A percentile compares a stretch with the other conserved stretches of the same genome.
Evolutionary conservation across 371 early-diverging fungal genomes (phyloP).

Genomic region (Saksenaea oblongispora): DNA sequence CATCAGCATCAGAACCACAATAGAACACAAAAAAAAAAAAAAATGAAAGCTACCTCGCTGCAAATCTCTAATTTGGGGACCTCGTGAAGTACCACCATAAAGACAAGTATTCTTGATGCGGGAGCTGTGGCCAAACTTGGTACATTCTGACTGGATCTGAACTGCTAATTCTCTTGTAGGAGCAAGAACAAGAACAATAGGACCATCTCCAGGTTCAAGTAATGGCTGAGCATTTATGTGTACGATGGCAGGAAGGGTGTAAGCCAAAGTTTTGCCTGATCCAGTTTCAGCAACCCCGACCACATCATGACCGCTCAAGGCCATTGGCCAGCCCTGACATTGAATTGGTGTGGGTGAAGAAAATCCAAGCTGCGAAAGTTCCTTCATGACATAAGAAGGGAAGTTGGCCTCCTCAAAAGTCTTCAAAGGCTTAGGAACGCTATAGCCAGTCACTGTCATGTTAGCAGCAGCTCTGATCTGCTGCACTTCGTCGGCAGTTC

Average conservation of each 20-base stretch:
- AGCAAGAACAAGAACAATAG: constrained; percentile 92
- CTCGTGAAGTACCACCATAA: constrained; percentile 96
- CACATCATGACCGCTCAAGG: constrained; percentile 96
- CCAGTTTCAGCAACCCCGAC: constrained; percentile 99
- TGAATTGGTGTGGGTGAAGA: constrained; percentile 96
- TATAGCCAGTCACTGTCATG: constrained; percentile 73
- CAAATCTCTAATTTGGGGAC: constrained; percentile 94
- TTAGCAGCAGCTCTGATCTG: constrained; percentile 67
- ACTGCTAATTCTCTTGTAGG: constrained; percentile 95
- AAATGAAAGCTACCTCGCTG: constrained; percentile 43
- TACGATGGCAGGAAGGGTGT: constrained; percentile 96
- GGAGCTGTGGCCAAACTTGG: constrained; percentile 86
- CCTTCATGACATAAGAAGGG: constrained; percentile 84
- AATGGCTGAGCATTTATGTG: constrained; percentile 98
- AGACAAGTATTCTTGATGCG: constrained; percentile 93
- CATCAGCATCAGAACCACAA: not conserved
- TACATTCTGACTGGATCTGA: constrained; percentile 94
- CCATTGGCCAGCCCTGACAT: constrained; percentile 99
- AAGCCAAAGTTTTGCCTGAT: constrained; percentile 98
- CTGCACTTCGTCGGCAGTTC: constrained; percentile 60
- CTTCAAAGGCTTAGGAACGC: constrained; percentile 80
- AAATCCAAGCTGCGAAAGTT: constrained; percentile 86
- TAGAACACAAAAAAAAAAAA: not conserved
- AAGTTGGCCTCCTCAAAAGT: constrained; percentile 85
- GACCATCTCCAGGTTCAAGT: constrained; percentile 96